Percentiles rank a stretch among this genome's conserved stretches.
These are phyloP conservation scores for Rhododendron ovatum DNA, from an alignment of 148 eudicot genomes.

Conservation along the genomic window DNA sequence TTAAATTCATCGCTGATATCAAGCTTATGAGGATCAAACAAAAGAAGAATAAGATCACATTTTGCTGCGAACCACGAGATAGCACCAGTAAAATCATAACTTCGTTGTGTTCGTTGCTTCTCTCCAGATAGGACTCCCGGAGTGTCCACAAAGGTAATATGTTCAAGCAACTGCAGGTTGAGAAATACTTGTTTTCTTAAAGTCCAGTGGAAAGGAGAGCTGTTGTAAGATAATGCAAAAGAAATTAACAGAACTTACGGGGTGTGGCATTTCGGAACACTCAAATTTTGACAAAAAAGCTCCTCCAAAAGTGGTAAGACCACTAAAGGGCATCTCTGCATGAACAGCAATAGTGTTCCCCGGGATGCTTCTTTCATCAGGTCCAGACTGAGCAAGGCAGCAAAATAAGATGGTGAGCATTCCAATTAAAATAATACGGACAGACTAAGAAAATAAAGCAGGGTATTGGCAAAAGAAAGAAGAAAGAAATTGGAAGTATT, in stretches of 20 bases:
- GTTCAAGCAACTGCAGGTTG: slow-evolving; percentile 69
- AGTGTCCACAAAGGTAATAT: slow-evolving; percentile 89
- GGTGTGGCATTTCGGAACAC: slow-evolving; percentile 99
- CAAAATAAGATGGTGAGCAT: slow-evolving; percentile 10
- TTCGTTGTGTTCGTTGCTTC: slow-evolving; percentile 95
- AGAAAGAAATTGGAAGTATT: not conserved
- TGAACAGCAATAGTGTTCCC: slow-evolving; percentile 97
- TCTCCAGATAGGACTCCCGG: slow-evolving; percentile 99
- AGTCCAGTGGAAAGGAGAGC: not conserved
- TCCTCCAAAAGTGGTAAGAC: slow-evolving; percentile 81
- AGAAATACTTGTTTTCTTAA: not conserved
- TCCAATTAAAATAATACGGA: not conserved
- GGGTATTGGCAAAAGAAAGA: not conserved
- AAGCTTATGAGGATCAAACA: slow-evolving; percentile 98
- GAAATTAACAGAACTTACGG: slow-evolving; percentile 41
- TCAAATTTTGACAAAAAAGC: slow-evolving; percentile 94
- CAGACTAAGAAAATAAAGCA: not conserved
- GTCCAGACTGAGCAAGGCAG: slow-evolving; percentile 56
- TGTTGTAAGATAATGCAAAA: not conserved
- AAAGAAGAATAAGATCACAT: slow-evolving; percentile 85
- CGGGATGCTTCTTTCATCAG: slow-evolving; percentile 98
- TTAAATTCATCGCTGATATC: slow-evolving; percentile 97
- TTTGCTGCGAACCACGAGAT: slow-evolving; percentile 99
- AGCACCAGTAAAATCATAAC: slow-evolving; percentile 98
- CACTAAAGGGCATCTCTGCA: slow-evolving; percentile 96